These are phyloP conservation scores for Hsuehochloa calcarea DNA, from an alignment of 176 grass and related monocot species.

Conservation along the genomic window DNA sequence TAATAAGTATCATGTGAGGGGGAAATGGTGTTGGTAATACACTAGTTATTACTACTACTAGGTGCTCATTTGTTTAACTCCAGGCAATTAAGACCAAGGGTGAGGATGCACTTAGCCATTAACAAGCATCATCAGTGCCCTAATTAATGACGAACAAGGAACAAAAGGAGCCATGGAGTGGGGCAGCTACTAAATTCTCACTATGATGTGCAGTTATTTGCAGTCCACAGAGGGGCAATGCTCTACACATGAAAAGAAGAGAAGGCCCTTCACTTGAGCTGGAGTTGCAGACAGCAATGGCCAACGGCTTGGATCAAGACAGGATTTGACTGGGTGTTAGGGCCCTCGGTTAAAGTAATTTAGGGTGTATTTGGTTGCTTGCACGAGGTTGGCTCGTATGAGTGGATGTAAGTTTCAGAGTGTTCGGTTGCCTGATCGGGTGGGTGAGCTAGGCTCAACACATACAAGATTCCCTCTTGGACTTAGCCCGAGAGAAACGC, in stretches of 20 bases:
- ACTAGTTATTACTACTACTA: constrained; percentile 7
- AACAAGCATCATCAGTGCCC: constrained; percentile 32
- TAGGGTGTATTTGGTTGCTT: background rate
- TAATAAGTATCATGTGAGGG: constrained; percentile 20
- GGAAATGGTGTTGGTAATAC: constrained; percentile 32
- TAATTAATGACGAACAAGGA: constrained; percentile 24
- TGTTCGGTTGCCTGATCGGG: too few species aligned
- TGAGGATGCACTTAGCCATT: constrained; percentile 22
- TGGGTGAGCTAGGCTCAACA: too few species aligned
- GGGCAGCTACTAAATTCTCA: background rate
- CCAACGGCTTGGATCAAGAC: constrained; percentile 24
- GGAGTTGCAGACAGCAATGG: background rate
- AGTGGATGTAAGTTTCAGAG: too few species aligned
- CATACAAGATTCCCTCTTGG: too few species aligned
- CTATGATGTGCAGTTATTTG: background rate
- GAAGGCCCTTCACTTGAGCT: constrained; percentile 15
- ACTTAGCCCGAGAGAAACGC: too few species aligned
- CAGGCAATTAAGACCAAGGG: constrained; percentile 17
- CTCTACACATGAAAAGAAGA: constrained; percentile 42
- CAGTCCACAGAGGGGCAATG: background rate
- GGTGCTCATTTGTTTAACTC: constrained; percentile 33
- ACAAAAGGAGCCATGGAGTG: constrained; percentile 25
- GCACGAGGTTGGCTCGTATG: too few species aligned
- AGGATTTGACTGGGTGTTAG: background rate
- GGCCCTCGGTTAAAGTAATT: background rate